Base-by-base conservation (phyloP, 805 yeast species). In the Candida qinlingensis region DNA sequence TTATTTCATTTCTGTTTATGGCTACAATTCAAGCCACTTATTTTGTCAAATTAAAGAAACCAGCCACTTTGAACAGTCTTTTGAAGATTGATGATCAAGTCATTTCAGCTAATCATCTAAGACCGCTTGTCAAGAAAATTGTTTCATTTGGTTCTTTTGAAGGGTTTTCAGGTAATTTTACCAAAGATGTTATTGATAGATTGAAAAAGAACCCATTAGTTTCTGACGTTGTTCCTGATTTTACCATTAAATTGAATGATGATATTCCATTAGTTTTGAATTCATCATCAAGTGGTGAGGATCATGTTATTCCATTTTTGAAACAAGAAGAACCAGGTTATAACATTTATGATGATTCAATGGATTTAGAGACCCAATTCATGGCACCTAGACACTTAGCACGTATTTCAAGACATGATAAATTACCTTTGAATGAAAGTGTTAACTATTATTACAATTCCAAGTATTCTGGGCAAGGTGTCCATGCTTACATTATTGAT, bases 401-500 rank as follows among this genome's bases (percentile, higher is more conserved):
- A 0, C 64, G 89, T 39, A 56, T 85, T 6, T 83, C 89, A 0
- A 80, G 81, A 52, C 67, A 72, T 29, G 66, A 59, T 1, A 68
- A 55, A 47, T 54, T 71, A 42, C 72, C 73, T 3, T 48, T 52
- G 35, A 56, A 48, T 8, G 65, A 61, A 4, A 37, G 59, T 31
- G 67, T 69, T 25, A 62, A 72, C 12, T 86, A 78, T 59, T 67
- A 69, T 50, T 85, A 75, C 57, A 77, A 79, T 42, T 60, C 61
- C 0, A 63, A 66, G 0, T 63, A 63, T 28, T 63, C 65, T 41
- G 96, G 96, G 0, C 68, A 70, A 45, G 78, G 75, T 39, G 86
- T 87, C 3, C 76, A 77, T 48, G 92, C 83, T 0, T 90, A 90
- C 62, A 79, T 91, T 40, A 73, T 89, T 47, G 97, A 90, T 65